Evolutionary conservation across 176 grass and related monocot genomes (phyloP), one percentile per base, ranked within the genome.

Genomic region (Oryza australiensis): DNA sequence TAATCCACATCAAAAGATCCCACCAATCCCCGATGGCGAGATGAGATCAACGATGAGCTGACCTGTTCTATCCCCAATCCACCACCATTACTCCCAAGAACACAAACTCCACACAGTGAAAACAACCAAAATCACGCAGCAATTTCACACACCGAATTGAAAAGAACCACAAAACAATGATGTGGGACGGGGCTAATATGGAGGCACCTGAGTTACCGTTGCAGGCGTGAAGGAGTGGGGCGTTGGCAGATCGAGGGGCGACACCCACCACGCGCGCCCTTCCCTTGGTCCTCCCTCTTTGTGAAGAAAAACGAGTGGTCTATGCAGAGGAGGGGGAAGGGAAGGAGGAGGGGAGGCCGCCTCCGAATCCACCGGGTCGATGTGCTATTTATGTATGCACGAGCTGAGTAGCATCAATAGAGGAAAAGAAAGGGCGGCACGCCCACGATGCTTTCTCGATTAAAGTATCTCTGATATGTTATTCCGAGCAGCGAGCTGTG

Each of bases 311-410:
- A 68, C 62, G 79, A 68, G 84, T 48, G 68, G 88, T 33, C 22
- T 62, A 9, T 53, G 65, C 27, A 14, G 6, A 32, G 66, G 49
- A 72, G 48, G 66, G 1, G 46, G 65, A n/a, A 1, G 13, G 82
- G 10, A 64, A 9, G 10, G 76, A 24, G n/a, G n/a, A 62, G 26
- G 77, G 13, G 64, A 40, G 73, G 88, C 68, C 79, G 84, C 74
- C 79, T 79, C 88, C 88, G 83, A 74, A 66, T 79, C 74, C 74
- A 45, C 28, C 74, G 88, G 83, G 75, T 12, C 23, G 83, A 82
- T 40, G 32, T 18, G 35, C 88, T 86, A 90, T 90, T 26, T 9
- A 76, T n/a, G 12, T 16, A 13, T 7, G 29, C 24, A 46, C 7
- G 14, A 37, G 35, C 7, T 37, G 35, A 78, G 1, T 45, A 27